Percentiles rank a stretch among this genome's conserved stretches.
Evolutionary conservation across 352 stramenopile genomes (phyloP).

Genomic region (Saprolegnia parasitica): DNA sequence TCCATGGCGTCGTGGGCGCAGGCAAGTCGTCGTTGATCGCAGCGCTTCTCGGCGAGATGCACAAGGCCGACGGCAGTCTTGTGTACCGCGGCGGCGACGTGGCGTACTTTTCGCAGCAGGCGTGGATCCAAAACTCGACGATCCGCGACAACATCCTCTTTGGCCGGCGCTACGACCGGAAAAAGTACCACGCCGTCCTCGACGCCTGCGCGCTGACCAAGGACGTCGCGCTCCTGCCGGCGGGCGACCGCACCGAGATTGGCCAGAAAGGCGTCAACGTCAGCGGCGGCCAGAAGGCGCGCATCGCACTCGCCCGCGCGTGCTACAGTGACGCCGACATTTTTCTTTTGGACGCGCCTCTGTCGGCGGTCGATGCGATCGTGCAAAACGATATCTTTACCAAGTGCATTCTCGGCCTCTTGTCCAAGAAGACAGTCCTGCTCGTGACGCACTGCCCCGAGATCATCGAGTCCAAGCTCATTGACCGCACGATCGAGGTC

Average conservation of each 20-base stretch:
- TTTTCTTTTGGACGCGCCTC: constrained; percentile 24
- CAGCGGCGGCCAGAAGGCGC: constrained; percentile 28
- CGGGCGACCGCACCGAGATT: constrained; percentile 28
- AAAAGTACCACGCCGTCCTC: constrained; percentile 37
- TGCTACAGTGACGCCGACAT: constrained; percentile 26
- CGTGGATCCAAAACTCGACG: constrained; percentile 48
- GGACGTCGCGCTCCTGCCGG: constrained; percentile 21
- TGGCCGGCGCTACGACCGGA: constrained; percentile 47
- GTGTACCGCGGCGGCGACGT: constrained; percentile 13
- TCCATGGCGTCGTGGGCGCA: constrained; percentile 44
- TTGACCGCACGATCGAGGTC: constrained; percentile 33
- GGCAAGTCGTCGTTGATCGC: constrained; percentile 86
- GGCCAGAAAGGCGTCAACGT: constrained; percentile 27
- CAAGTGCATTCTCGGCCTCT: constrained; percentile 53
- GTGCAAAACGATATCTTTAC: constrained; percentile 84
- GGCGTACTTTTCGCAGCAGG: constrained; percentile 36
- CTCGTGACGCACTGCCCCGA: constrained; percentile 67
- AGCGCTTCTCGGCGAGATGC: constrained; percentile 86
- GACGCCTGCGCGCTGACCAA: constrained; percentile 19
- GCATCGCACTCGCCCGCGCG: constrained; percentile 23
- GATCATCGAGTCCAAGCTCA: constrained; percentile 40
- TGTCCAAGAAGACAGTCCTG: constrained; percentile 57
- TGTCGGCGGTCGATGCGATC: constrained; percentile 38
- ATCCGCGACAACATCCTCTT: constrained; percentile 83
- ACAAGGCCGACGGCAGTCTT: constrained; percentile 27